phyloP scores from a whole-genome alignment of 176 grass and related monocot species.

The Elymus sibiricus region DNA sequence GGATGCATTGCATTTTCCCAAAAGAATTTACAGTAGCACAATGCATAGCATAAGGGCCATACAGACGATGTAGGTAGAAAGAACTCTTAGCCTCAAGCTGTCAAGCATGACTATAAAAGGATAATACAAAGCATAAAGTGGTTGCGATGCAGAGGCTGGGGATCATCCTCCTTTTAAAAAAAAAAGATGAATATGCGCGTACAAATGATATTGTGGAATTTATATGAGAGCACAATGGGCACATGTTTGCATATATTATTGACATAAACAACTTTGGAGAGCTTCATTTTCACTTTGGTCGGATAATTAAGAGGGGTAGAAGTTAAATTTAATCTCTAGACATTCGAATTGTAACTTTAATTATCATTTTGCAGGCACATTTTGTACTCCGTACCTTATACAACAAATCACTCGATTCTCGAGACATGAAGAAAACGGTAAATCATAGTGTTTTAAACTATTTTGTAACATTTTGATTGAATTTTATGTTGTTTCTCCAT shows the following conservation, averaged over 20 bases:
- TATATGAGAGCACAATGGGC: background rate
- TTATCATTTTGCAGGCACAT: no score
- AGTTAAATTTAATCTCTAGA: no score
- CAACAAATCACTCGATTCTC: no score
- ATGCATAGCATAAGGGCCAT: background rate
- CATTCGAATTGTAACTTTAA: no score
- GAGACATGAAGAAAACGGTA: no score
- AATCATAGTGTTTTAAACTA: no score
- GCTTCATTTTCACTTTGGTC: background rate
- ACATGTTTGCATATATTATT: background rate
- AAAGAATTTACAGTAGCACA: background rate
- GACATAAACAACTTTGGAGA: background rate
- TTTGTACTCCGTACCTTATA: no score
- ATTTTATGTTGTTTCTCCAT: no score
- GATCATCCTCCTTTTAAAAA: no score
- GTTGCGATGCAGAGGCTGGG: no score
- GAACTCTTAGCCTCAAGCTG: background rate
- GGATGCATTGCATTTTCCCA: constrained; percentile 67
- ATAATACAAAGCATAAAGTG: background rate
- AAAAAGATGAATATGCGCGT: background rate
- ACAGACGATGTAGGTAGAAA: background rate
- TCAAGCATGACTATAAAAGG: background rate
- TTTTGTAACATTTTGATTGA: no score
- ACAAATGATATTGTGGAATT: background rate
- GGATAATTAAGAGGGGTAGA: no score